Evolutionary conservation across 1,139 yeast genomes (phyloP).

Genomic region (Blastobotrys malaysiensis): DNA sequence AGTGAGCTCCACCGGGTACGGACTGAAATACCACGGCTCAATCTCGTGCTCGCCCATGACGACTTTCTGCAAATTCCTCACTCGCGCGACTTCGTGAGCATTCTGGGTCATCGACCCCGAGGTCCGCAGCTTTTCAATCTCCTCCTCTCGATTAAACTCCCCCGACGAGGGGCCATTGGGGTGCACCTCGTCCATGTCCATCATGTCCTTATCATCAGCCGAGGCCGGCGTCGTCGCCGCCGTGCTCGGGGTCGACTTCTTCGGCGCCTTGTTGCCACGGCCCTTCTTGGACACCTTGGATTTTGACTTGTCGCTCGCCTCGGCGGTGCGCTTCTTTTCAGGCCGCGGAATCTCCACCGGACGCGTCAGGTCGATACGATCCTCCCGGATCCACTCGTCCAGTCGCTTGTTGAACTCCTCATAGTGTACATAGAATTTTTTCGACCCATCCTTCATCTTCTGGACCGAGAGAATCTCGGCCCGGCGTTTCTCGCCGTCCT

Average conservation of each 20-base stretch:
- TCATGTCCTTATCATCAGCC: conserved; percentile 36
- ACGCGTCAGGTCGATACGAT: conserved; percentile 61
- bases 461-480: conserved; percentile 86
- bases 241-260: conserved; percentile 15
- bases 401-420: conserved; percentile 88
- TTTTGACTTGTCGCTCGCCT: conserved; percentile 26
- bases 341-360: conserved; percentile 70
- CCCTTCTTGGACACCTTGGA: conserved; percentile 40
- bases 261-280: conserved; percentile 20
- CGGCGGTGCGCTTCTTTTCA: conserved; percentile 33
- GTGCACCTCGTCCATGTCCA: conserved; percentile 82
- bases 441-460: conserved; percentile 59
- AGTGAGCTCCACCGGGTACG: conserved; percentile 90
- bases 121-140: conserved; percentile 83
- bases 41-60: conserved; percentile 87
- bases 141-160: conserved; percentile 79
- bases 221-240: conserved; percentile 19
- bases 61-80: conserved; percentile 70
- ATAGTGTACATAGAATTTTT: conserved; percentile 87
- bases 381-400: conserved; percentile 85
- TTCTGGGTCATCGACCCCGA: conserved; percentile 97
- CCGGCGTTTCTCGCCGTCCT: conserved; percentile 71
- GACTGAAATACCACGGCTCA: conserved; percentile 98
- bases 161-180: conserved; percentile 63
- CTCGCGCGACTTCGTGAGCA: conserved; percentile 78